Conservation (phyloP, 1,284 basidiomycete genomes). For the Cutaneotrichosporon sp. region DNA sequence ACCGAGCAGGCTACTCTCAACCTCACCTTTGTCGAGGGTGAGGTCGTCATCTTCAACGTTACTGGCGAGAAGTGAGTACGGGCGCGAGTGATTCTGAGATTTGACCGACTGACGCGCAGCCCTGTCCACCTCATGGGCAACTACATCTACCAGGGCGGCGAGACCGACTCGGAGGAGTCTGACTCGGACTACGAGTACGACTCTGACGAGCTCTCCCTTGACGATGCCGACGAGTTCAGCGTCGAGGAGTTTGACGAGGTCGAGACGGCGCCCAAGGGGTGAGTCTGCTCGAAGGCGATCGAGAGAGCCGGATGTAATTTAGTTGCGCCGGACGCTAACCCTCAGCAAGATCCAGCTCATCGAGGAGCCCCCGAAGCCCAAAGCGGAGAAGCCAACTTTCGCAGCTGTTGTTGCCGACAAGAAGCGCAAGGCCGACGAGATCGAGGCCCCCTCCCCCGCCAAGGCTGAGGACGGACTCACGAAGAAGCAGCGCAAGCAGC, state of each 20-base stretch:
- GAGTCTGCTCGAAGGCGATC: too few species aligned
- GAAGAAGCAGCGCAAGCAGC: constrained; percentile 49
- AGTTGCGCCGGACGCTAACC: neutral
- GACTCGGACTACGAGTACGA: constrained; percentile 50
- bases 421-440: constrained; percentile 20
- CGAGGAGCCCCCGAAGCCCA: constrained; percentile 21
- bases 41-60: constrained; percentile 65
- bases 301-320: too few species aligned
- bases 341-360: constrained; percentile 41
- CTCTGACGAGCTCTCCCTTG: constrained; percentile 49
- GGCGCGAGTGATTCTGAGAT: too few species aligned
- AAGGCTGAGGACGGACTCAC: constrained; percentile 22
- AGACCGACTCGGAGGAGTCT: constrained; percentile 44
- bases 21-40: constrained; percentile 68
- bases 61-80: constrained; percentile 76
- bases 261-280: constrained; percentile 27
- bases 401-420: constrained; percentile 8
- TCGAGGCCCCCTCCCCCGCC: constrained; percentile 11
- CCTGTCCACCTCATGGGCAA: constrained; percentile 82
- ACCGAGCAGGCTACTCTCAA: constrained; percentile 74
- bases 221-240: constrained; percentile 53
- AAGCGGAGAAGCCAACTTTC: constrained; percentile 2
- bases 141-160: constrained; percentile 61
- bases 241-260: constrained; percentile 53
- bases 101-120: constrained; percentile 52